Conservation (phyloP, 2,329 filamentous ascomycete species). For the Claviceps sp. region DNA sequence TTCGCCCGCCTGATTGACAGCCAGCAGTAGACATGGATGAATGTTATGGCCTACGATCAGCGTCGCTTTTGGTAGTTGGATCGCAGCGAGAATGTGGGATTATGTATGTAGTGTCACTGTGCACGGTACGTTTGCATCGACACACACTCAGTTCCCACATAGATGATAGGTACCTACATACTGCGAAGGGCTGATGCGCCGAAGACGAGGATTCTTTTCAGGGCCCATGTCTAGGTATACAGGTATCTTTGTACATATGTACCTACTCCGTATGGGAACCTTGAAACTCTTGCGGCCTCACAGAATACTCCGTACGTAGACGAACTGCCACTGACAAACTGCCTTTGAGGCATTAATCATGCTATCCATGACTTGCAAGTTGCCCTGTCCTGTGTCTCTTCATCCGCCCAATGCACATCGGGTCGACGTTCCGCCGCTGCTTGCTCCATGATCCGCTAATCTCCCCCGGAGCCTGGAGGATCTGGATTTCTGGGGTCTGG, state of each 20-base stretch:
- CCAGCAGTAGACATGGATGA: not conserved
- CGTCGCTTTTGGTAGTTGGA: not conserved
- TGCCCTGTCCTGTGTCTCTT: not conserved
- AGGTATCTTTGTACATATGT: not conserved
- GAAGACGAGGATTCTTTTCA: not conserved
- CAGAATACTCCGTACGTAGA: not conserved
- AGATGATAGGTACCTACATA: too few relatives aligned
- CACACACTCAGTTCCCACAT: not conserved
- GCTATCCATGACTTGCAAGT: not conserved
- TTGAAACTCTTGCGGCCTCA: not conserved
- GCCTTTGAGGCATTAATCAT: not conserved
- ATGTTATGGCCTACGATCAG: not conserved
- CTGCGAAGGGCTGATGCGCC: not conserved
- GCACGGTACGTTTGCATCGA: not conserved
- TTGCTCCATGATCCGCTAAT: not conserved
- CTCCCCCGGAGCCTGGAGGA: not conserved
- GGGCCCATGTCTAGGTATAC: not conserved
- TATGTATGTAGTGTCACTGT: not conserved
- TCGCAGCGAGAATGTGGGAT: not conserved
- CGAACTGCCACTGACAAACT: not conserved
- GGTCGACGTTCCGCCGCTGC: not conserved
- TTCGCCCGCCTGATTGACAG: not conserved
- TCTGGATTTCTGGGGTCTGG: not conserved
- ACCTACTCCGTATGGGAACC: too few relatives aligned
- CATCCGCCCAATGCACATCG: not conserved